Percentiles rank a stretch among this genome's conserved stretches.
Evolutionary conservation across 768 basidiomycete species (phyloP).

Genomic region (Tulasnella sp.): DNA sequence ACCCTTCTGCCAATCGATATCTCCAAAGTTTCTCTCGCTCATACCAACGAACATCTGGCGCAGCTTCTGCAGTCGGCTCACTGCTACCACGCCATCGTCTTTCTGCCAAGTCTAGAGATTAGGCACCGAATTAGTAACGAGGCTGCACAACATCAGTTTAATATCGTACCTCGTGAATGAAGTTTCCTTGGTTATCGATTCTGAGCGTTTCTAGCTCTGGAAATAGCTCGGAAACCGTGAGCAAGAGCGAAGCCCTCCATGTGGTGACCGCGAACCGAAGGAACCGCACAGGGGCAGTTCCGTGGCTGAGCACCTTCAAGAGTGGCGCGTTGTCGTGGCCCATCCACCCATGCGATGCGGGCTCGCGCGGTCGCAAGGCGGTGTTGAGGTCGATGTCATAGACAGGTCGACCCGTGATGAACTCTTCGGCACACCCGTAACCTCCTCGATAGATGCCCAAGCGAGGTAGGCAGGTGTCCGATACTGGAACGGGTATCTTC

Average conservation of each 20-base stretch:
- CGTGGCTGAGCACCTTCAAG: background rate
- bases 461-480: background rate
- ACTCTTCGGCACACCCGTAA: slow-evolving; percentile 17
- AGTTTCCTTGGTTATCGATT: slow-evolving; percentile 10
- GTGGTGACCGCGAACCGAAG: slow-evolving; percentile 3
- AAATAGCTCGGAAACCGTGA: background rate
- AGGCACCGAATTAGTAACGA: background rate
- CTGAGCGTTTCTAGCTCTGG: slow-evolving; percentile 9
- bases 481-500: background rate
- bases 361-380: background rate
- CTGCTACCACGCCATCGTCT: background rate
- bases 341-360: background rate
- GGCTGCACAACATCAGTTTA: background rate
- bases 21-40: slow-evolving; percentile 7
- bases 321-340: background rate
- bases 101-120: background rate
- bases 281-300: slow-evolving; percentile 20
- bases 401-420: slow-evolving; percentile 20
- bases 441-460: slow-evolving; percentile 3
- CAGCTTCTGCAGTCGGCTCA: background rate
- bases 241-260: background rate
- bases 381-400: slow-evolving; percentile 13
- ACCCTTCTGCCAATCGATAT: background rate
- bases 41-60: background rate
- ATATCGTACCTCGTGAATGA: background rate